Conservation (phyloP, 768 basidiomycete species). For the Mycena belliarum region DNA sequence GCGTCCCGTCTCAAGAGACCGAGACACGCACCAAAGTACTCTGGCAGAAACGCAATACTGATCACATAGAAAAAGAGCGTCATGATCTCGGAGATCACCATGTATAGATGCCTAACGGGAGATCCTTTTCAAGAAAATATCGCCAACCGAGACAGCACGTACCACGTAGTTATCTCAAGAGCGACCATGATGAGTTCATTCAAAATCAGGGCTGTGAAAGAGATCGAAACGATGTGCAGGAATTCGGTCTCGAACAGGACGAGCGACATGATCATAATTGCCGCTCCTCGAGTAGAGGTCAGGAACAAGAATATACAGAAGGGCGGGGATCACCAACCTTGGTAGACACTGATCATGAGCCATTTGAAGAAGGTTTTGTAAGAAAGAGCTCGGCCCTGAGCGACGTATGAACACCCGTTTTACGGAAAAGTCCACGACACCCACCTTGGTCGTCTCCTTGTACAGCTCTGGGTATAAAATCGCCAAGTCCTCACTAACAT, state of each 20-base stretch:
- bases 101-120: constrained; percentile 80
- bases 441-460: constrained; percentile 94
- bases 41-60: constrained; percentile 91
- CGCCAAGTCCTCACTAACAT: constrained; percentile 94
- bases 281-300: constrained; percentile 61
- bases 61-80: constrained; percentile 87
- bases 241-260: constrained; percentile 97
- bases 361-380: constrained; percentile 99
- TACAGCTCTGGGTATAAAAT: constrained; percentile 96
- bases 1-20: background rate
- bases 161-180: constrained; percentile 97
- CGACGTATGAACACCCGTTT: background rate
- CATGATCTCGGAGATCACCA: constrained; percentile 89
- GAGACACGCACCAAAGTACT: constrained; percentile 84
- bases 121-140: background rate
- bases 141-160: constrained; percentile 15
- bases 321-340: constrained; percentile 59
- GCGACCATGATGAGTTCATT: constrained; percentile 99
- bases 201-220: constrained; percentile 91
- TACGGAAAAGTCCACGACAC: constrained; percentile 12
- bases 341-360: constrained; percentile 97
- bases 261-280: constrained; percentile 98
- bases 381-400: constrained; percentile 88
- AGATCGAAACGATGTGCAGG: constrained; percentile 96
- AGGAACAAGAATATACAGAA: background rate